Conservation (phyloP, 352 stramenopile genomes). For the Aphanomyces invadans region DNA sequence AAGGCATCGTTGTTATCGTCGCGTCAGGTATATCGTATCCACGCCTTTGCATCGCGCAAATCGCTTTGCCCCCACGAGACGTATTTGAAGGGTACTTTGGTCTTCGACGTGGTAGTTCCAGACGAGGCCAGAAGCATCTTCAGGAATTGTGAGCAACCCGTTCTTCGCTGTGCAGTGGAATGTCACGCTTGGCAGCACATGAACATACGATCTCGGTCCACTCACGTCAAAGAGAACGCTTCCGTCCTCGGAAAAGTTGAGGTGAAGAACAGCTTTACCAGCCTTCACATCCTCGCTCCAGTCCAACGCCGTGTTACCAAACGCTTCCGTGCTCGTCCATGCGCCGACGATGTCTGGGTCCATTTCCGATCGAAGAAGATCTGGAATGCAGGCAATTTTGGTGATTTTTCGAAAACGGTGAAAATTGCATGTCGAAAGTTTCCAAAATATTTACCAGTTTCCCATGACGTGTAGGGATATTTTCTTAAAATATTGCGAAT, state of each 20-base stretch:
- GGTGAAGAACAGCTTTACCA: conserved; percentile 31
- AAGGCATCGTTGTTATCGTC: conserved; percentile 2
- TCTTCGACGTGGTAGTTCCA: conserved; percentile 70
- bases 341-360: conserved; percentile 28
- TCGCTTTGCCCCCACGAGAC: conserved; percentile 59
- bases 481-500: too few species aligned
- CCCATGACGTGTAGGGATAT: too few species aligned
- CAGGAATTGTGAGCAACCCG: conserved; percentile 30
- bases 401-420: background rate
- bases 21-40: conserved; percentile 67
- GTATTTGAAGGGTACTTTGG: conserved; percentile 51
- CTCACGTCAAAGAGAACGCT: conserved; percentile 37
- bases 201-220: conserved; percentile 39
- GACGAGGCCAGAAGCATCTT: conserved; percentile 43
- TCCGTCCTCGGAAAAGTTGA: conserved; percentile 37
- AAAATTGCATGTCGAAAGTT: too few species aligned
- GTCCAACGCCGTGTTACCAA: conserved; percentile 68
- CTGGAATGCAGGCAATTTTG: background rate
- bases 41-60: conserved; percentile 73
- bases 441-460: too few species aligned
- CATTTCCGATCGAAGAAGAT: too few species aligned
- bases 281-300: conserved; percentile 66
- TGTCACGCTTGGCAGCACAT: conserved; percentile 39
- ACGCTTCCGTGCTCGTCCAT: conserved; percentile 64
- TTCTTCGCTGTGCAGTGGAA: conserved; percentile 33